Percentiles rank a stretch among this genome's conserved stretches.
Conservation (phyloP, 495 filamentous ascomycete species). For the Penicillium alfredii region DNA sequence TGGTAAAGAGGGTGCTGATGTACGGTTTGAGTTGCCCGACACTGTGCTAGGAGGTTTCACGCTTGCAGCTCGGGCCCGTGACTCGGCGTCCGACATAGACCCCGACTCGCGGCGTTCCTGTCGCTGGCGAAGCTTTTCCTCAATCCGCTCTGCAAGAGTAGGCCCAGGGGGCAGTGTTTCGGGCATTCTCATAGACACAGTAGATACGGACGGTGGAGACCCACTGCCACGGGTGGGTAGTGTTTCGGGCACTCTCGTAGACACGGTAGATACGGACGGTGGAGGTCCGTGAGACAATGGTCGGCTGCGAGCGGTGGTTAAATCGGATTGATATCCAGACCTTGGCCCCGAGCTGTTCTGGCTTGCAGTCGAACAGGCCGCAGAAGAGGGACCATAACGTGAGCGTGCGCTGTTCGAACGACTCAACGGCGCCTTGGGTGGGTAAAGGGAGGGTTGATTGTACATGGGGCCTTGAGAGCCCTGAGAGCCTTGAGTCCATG, state of each 20-base stretch:
- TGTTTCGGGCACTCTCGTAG: conserved; percentile 2
- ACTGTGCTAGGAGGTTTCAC: conserved; percentile 4
- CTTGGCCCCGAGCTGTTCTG: conserved; percentile 1
- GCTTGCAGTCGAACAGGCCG: not conserved
- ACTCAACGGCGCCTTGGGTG: conserved; percentile 3
- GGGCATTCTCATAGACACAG: not conserved
- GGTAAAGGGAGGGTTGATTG: not conserved
- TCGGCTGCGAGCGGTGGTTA: conserved; percentile 11
- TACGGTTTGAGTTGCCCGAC: not conserved
- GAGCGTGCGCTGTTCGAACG: conserved; percentile 18
- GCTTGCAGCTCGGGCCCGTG: not conserved
- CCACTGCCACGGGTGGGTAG: conserved; percentile 1
- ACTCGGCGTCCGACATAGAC: conserved; percentile 16
- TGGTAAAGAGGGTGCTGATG: conserved; percentile 5
- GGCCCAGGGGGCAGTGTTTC: conserved; percentile 5
- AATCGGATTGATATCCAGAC: conserved; percentile 27
- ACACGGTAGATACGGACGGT: not conserved
- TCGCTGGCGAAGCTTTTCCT: conserved; percentile 32
- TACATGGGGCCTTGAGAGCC: conserved; percentile 7
- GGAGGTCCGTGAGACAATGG: conserved; percentile 2
- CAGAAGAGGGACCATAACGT: conserved; percentile 4
- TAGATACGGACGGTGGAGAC: not conserved
- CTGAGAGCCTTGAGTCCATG: no score
- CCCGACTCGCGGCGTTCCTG: conserved; percentile 22
- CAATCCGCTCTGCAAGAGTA: conserved; percentile 32